These are phyloP conservation scores for Tetraselmis chui DNA, from an alignment of 139 green algal species.

Conservation along the genomic window DNA sequence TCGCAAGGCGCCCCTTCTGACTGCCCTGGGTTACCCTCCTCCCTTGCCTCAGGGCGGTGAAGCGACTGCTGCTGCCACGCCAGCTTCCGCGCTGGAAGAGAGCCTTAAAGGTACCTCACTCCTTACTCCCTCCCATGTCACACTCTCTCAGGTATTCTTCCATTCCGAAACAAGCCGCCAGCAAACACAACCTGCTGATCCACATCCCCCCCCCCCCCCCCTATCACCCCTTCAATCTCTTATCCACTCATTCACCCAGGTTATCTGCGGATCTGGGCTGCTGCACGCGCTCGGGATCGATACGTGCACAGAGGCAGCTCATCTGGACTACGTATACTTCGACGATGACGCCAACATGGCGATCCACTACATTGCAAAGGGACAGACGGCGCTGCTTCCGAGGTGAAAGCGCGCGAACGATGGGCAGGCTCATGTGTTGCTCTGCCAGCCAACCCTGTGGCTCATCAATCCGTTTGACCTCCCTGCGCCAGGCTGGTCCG, in stretches of 20 bases:
- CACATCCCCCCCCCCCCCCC: neutral
- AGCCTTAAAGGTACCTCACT: neutral
- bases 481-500: neutral
- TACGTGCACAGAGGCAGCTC: neutral
- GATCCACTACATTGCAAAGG: constrained; percentile 19
- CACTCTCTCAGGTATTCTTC: no score
- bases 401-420: no score
- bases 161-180: no score
- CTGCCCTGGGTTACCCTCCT: no score
- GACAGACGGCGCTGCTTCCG: neutral
- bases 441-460: no score
- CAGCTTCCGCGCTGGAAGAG: neutral
- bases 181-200: no score
- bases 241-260: no score
- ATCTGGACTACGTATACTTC: constrained; percentile 14
- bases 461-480: no score
- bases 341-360: constrained; percentile 20
- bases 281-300: neutral
- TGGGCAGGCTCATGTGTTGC: no score
- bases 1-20: no score
- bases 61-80: neutral
- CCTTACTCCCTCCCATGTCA: no score
- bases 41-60: neutral
- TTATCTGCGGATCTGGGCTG: neutral
- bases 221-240: neutral